These are phyloP conservation scores for Trametes hirsuta DNA, from an alignment of 1,284 basidiomycete genomes.

Conservation along the genomic window DNA sequence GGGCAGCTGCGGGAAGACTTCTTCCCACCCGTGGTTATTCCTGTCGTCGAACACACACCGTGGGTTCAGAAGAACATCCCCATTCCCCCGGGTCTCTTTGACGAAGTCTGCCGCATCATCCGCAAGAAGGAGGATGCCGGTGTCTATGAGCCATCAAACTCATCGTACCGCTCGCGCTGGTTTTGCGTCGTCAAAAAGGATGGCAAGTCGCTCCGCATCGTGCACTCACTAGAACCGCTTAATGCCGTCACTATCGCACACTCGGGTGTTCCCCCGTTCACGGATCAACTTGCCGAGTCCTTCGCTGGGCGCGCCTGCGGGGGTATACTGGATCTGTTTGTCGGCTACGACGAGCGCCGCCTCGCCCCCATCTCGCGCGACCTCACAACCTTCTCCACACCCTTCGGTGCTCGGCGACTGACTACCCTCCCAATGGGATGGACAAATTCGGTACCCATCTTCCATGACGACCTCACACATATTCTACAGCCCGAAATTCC, in stretches of 20 bases:
- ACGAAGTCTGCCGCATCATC: conserved; percentile 38
- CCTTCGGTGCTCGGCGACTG: conserved; percentile 26
- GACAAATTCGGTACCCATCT: conserved; percentile 41
- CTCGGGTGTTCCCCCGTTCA: conserved; percentile 30
- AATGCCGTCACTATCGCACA: conserved; percentile 38
- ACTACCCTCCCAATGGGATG: conserved; percentile 40
- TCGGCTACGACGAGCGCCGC: conserved; percentile 21
- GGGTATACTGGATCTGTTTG: conserved; percentile 30
- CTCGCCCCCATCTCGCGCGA: conserved; percentile 33
- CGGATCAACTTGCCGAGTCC: conserved; percentile 35
- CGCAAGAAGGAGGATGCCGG: conserved; percentile 36
- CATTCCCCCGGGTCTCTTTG: conserved; percentile 40
- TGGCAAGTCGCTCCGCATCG: conserved; percentile 35
- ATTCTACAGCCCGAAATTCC: too few relatives aligned
- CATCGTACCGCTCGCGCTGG: conserved; percentile 42
- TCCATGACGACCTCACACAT: conserved; percentile 35
- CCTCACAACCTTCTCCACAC: conserved; percentile 24
- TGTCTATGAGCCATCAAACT: conserved; percentile 41
- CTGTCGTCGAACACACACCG: conserved; percentile 32
- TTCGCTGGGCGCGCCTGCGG: conserved; percentile 21
- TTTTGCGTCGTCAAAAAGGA: conserved; percentile 45
- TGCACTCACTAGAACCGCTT: conserved; percentile 36
- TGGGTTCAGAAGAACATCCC: conserved; percentile 43
- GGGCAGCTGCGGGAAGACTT: conserved; percentile 11
- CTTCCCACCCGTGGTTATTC: conserved; percentile 14